phyloP scores from a whole-genome alignment of 345 rosid genomes.

The Acer campestre region DNA sequence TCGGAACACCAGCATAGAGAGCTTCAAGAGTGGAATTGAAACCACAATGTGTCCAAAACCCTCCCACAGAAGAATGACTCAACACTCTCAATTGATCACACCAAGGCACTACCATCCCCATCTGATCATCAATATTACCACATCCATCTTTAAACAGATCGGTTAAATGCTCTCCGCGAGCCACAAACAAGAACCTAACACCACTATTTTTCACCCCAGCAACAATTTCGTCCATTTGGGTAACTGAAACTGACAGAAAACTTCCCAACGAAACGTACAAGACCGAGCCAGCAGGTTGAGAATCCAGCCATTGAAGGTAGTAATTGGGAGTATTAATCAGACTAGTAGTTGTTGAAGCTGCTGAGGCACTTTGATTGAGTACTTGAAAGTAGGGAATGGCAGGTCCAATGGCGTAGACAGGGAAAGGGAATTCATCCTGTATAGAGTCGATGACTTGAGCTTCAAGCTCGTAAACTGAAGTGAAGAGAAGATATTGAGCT shows the following conservation, averaged over 20 bases:
- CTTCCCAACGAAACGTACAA: conserved; percentile 39
- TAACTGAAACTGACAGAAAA: conserved; percentile 26
- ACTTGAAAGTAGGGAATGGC: conserved; percentile 27
- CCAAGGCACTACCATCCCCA: conserved; percentile 37
- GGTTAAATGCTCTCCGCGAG: conserved; percentile 27
- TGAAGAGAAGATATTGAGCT: conserved; percentile 29
- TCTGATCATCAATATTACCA: not conserved
- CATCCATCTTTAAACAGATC: not conserved
- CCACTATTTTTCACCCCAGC: conserved; percentile 31
- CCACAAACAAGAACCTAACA: conserved; percentile 28
- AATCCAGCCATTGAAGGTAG: conserved; percentile 29
- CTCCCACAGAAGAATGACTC: conserved; percentile 38
- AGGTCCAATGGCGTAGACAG: conserved; percentile 32
- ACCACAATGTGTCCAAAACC: conserved; percentile 50
- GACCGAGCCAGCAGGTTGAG: conserved; percentile 29
- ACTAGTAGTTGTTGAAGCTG: no score
- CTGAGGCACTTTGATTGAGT: not conserved
- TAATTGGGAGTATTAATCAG: not conserved
- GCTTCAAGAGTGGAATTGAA: conserved; percentile 40
- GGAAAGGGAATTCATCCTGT: not conserved
- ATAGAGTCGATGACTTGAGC: conserved; percentile 16
- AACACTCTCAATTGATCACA: conserved; percentile 39
- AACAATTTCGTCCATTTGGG: conserved; percentile 34
- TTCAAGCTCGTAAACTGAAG: conserved; percentile 31
- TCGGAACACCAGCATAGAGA: conserved; percentile 38